phyloP scores from a whole-genome alignment of 352 stramenopile genomes.

The Saprolegnia parasitica region DNA sequence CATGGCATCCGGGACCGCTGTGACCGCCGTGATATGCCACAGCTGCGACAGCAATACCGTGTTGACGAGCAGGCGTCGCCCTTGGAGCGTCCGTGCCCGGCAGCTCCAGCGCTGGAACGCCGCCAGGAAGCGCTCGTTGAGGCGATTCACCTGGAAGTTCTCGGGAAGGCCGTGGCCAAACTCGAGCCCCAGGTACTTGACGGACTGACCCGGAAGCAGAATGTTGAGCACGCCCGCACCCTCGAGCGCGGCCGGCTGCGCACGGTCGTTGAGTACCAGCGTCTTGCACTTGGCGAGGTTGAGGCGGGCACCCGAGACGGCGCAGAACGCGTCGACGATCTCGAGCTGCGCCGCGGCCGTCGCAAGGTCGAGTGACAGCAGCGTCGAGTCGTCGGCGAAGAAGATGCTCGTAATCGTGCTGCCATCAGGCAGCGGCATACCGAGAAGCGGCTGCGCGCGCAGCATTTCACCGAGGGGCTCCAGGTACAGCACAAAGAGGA shows the following conservation, averaged over 20 bases:
- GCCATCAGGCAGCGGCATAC: neutral
- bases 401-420: constrained; percentile 23
- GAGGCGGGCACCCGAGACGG: constrained; percentile 29
- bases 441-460: constrained; percentile 10
- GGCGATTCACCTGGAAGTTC: neutral
- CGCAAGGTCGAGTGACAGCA: constrained; percentile 9
- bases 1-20: neutral
- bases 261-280: constrained; percentile 20
- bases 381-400: constrained; percentile 32
- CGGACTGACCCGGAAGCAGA: neutral
- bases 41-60: constrained; percentile 20
- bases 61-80: constrained; percentile 8
- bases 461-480: constrained; percentile 32
- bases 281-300: constrained; percentile 30
- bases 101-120: constrained; percentile 18
- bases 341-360: constrained; percentile 20
- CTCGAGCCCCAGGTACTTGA: constrained; percentile 27
- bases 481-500: constrained; percentile 31
- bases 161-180: constrained; percentile 8
- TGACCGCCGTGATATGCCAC: constrained; percentile 25
- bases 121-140: neutral
- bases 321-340: constrained; percentile 32
- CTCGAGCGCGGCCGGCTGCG: neutral
- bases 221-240: neutral
- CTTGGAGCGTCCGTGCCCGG: constrained; percentile 17